These are phyloP conservation scores for Pelargonium myrrhifolium DNA, from an alignment of 441 rosid genomes.

Conservation along the genomic window DNA sequence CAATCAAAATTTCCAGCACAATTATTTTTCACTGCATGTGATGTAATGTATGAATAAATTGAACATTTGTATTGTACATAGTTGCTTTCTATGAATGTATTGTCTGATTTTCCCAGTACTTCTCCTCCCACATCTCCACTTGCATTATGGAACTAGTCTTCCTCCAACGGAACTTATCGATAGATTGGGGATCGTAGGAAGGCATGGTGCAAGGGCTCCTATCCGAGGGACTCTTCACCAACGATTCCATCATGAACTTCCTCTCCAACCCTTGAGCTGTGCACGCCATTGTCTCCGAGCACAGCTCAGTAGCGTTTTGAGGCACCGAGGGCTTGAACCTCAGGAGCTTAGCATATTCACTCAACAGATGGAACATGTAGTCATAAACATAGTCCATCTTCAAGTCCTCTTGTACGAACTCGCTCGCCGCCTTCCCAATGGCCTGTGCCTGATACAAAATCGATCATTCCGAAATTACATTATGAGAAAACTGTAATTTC, in stretches of 20 bases:
- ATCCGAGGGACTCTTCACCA: conserved; percentile 38
- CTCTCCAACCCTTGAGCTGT: conserved; percentile 33
- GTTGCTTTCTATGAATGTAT: too few species aligned
- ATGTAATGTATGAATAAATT: too few species aligned
- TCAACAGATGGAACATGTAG: conserved; percentile 69
- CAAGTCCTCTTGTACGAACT: conserved; percentile 46
- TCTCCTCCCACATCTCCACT: conserved; percentile 53
- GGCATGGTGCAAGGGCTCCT: conserved; percentile 47
- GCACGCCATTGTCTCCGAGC: conserved; percentile 55
- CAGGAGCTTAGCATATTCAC: conserved; percentile 56
- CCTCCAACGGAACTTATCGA: conserved; percentile 29
- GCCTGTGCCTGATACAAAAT: conserved; percentile 39
- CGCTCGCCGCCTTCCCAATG: conserved; percentile 53
- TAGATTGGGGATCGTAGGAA: conserved; percentile 30
- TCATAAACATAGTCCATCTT: conserved; percentile 64
- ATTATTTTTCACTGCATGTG: too few species aligned
- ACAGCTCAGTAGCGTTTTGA: conserved; percentile 37
- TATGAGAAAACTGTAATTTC: too few species aligned
- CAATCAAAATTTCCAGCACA: too few species aligned
- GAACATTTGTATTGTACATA: too few species aligned
- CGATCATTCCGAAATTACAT: too few species aligned
- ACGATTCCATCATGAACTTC: conserved; percentile 46
- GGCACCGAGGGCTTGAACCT: conserved; percentile 45
- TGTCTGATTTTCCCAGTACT: conserved; percentile 18
- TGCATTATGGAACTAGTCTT: conserved; percentile 32